A percentile compares a stretch with the other conserved stretches of the same genome.
Conservation (phyloP, 2,329 filamentous ascomycete species). For the Phaeosphaeria sp. region DNA sequence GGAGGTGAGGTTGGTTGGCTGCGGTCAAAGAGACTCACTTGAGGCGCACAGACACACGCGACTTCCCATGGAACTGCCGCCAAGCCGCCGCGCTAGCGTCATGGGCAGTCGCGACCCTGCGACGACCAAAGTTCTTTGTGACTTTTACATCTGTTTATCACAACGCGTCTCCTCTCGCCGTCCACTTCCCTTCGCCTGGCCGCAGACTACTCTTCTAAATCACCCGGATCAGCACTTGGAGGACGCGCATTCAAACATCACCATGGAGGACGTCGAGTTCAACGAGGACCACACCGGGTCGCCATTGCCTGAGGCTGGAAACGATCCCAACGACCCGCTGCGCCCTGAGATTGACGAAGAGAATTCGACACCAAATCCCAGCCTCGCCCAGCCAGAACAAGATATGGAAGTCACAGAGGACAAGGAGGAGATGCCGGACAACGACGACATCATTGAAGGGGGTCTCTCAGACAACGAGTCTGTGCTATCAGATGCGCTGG, state of each 20-base stretch:
- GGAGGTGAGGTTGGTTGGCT: not conserved
- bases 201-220: no score
- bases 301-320: constrained; percentile 54
- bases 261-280: constrained; percentile 55
- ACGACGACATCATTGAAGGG: constrained; percentile 45
- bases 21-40: not conserved
- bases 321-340: constrained; percentile 55
- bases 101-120: constrained; percentile 24
- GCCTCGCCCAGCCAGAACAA: constrained; percentile 50
- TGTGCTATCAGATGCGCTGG: constrained; percentile 65
- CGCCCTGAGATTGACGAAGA: constrained; percentile 58
- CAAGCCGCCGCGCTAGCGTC: constrained; percentile 20
- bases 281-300: constrained; percentile 46
- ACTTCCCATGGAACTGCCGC: not conserved
- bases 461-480: constrained; percentile 66
- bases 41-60: constrained; percentile 1
- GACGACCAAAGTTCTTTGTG: constrained; percentile 10
- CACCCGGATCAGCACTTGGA: no score
- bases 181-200: no score
- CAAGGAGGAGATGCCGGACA: constrained; percentile 44
- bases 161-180: not conserved
- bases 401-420: constrained; percentile 55
- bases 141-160: constrained; percentile 10
- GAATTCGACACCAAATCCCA: constrained; percentile 52
- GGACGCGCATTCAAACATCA: not conserved